Evolutionary conservation across 371 early-diverging fungal species (phyloP), one percentile per base, ranked within the genome.

Genomic region (Mortierella polycephala): DNA sequence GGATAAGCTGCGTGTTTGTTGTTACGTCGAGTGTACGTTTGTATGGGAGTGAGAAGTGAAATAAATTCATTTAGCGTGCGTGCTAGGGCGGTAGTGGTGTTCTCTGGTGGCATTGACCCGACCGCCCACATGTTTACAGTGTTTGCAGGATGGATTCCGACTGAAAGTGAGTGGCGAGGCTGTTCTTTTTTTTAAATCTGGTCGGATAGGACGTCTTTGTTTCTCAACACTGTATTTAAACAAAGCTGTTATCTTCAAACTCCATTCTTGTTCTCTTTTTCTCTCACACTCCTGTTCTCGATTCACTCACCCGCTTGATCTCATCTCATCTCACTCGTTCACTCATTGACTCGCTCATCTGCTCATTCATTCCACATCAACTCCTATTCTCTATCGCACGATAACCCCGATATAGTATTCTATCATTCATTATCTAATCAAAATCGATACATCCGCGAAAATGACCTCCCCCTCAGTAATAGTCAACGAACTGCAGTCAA

Each of bases 191-290:
- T 44, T 13, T 60, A n/a, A n/a, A 9, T 4, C 30, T 30, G 30
- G 30, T 30, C 30, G 30, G 30, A 30, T 30, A 30, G 30, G 30
- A 4, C 30, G 2, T 30, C 4, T 30, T 12, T 47, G 18, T 54
- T 37, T 45, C 63, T 54, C 55, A 6, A 47, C 23, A 30, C 30
- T 20, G 21, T 49, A 30, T 49, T 20, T 18, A 30, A 30, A 30
- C 30, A 30, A 30, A 30, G 30, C 30, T 30, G 30, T 30, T 30
- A 44, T 18, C 37, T 16, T 42, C 56, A 59, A 9, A 37, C 56
- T 64, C 62, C 18, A 16, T 46, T 39, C 45, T 12, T 60, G 21
- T 20, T 12, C 39, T 57, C 39, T 44, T 7, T n/a, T 40, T 69
- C 46, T 50, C 42, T 57, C 62, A 20, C 41, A 14, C 40, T 10